phyloP scores from a whole-genome alignment of 2,329 filamentous ascomycete species.

The Fusarium decemcellulare region DNA sequence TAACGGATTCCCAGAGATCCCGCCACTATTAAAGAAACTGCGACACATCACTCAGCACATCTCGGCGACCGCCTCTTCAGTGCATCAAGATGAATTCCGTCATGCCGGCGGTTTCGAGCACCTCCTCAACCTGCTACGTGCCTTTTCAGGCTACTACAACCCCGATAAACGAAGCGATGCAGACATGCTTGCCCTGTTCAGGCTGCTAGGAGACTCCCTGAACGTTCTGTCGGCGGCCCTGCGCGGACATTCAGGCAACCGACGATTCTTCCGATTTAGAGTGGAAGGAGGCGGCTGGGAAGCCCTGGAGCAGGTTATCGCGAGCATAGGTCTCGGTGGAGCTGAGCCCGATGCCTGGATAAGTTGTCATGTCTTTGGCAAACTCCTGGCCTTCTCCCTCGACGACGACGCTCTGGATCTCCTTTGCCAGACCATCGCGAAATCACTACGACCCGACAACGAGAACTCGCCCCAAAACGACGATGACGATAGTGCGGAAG shows the following conservation, averaged over 20 bases:
- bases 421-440: constrained; percentile 72
- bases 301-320: constrained; percentile 80
- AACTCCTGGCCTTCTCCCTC: constrained; percentile 84
- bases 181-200: constrained; percentile 76
- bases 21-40: constrained; percentile 67
- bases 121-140: constrained; percentile 77
- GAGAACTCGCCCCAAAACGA: constrained; percentile 42
- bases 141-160: constrained; percentile 83
- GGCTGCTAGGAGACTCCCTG: constrained; percentile 79
- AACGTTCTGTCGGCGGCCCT: constrained; percentile 83
- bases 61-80: constrained; percentile 62
- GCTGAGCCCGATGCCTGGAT: constrained; percentile 78
- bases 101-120: constrained; percentile 84
- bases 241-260: constrained; percentile 86
- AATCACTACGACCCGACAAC: constrained; percentile 51
- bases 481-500: constrained; percentile 52
- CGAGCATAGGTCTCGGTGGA: constrained; percentile 75
- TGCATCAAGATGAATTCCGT: constrained; percentile 85
- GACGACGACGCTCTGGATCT: constrained; percentile 82
- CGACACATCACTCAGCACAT: constrained; percentile 77
- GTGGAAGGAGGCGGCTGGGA: constrained; percentile 86
- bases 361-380: constrained; percentile 83
- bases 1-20: constrained; percentile 63
- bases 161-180: constrained; percentile 71
- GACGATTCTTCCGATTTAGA: constrained; percentile 85